Conservation (phyloP, 352 stramenopile species). For the Globisporangium yorkense region DNA sequence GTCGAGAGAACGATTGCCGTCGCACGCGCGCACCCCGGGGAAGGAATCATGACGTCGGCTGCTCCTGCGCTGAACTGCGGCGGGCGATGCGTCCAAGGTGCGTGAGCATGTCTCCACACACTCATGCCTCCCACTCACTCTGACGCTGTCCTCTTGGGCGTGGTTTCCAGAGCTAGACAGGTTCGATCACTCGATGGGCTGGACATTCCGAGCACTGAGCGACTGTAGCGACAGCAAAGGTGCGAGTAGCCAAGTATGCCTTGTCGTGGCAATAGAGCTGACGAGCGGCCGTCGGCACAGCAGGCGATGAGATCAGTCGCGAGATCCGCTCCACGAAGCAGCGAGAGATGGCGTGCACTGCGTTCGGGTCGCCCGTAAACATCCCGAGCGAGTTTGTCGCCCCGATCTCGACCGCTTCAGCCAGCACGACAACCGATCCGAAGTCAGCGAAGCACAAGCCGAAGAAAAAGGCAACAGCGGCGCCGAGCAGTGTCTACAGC, state of each 20-base stretch:
- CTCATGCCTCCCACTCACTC: background rate
- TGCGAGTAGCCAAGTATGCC: constrained; percentile 2
- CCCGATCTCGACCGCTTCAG: constrained; percentile 9
- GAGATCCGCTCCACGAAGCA: constrained; percentile 10
- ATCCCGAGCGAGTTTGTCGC: constrained; percentile 44
- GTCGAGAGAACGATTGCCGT: too few species aligned
- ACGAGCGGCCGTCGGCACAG: background rate
- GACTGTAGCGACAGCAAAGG: constrained; percentile 6
- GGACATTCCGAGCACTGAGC: constrained; percentile 36
- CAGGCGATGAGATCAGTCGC: constrained; percentile 11
- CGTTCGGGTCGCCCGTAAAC: constrained; percentile 23
- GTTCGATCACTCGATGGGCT: constrained; percentile 61
- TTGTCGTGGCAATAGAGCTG: background rate
- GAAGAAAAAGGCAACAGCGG: constrained; percentile 9
- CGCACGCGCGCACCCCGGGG: too few species aligned
- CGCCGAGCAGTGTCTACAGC: constrained; percentile 21
- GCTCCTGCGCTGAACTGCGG: constrained; percentile 15
- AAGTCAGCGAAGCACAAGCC: constrained; percentile 13
- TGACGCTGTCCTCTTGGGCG: background rate
- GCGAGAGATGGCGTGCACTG: constrained; percentile 25
- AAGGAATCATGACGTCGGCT: constrained; percentile 8
- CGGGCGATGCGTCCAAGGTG: constrained; percentile 21
- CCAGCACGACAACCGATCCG: background rate
- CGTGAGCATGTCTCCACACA: background rate
- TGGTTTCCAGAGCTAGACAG: constrained; percentile 33